A percentile compares a stretch with the other conserved stretches of the same genome.
Conservation (phyloP, 2,329 filamentous ascomycete species). For the Metarhizium rileyi region DNA sequence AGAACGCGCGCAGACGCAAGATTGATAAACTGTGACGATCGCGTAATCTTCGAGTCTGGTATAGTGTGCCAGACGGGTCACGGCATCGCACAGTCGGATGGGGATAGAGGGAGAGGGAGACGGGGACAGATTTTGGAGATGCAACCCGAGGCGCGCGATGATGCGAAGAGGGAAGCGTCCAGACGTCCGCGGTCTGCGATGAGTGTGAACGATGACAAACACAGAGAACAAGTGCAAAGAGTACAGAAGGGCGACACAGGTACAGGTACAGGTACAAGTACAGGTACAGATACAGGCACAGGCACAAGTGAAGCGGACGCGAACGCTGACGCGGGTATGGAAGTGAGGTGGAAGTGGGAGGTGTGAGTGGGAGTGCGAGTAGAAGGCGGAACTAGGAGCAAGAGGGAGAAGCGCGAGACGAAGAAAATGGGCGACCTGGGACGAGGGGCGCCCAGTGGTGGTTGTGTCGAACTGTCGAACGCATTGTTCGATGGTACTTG, state of each 20-base stretch:
- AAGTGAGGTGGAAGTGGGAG: not conserved
- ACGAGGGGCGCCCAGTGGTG: not conserved
- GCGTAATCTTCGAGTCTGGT: constrained; percentile 9
- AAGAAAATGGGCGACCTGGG: not conserved
- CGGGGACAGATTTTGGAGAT: not conserved
- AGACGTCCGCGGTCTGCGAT: not conserved
- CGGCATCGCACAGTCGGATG: constrained; percentile 14
- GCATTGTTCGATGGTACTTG: too few relatives aligned
- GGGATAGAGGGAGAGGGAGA: not conserved
- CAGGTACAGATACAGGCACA: not conserved
- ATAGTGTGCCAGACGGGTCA: constrained; percentile 12
- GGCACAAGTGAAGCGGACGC: not conserved
- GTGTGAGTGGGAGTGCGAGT: too few relatives aligned
- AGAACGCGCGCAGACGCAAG: not conserved
- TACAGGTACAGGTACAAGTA: not conserved
- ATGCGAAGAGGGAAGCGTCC: not conserved
- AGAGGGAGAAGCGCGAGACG: not conserved
- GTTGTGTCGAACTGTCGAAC: not conserved
- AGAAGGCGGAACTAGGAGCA: too few relatives aligned
- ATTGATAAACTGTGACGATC: constrained; percentile 3
- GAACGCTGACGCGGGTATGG: too few relatives aligned
- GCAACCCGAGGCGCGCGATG: constrained; percentile 2
- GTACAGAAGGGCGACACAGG: not conserved
- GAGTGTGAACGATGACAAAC: not conserved
- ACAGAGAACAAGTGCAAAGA: not conserved